phyloP scores from a whole-genome alignment of 345 rosid genomes.

The Draba incana region DNA sequence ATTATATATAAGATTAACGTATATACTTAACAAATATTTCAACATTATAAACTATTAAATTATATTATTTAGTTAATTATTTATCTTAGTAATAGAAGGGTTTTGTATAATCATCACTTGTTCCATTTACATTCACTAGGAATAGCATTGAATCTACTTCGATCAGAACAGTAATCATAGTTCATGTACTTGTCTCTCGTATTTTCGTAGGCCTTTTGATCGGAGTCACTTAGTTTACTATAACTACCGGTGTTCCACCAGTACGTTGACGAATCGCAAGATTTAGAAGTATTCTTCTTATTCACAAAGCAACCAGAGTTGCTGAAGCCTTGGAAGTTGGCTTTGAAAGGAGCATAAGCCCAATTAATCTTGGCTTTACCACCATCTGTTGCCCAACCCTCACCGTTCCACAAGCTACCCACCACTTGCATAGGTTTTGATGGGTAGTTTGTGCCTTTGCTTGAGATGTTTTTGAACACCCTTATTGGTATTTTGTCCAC shows the following conservation, averaged over 20 bases:
- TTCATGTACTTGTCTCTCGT: slow-evolving; percentile 1
- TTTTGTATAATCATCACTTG: neutral
- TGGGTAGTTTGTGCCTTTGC: neutral
- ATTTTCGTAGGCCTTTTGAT: neutral
- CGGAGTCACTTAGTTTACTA: neutral
- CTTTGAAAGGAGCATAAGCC: neutral
- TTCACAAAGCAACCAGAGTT: neutral
- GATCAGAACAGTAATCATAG: slow-evolving; percentile 5
- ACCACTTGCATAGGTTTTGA: neutral
- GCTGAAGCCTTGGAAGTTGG: slow-evolving; percentile 1
- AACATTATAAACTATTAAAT: no score
- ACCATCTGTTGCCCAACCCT: neutral
- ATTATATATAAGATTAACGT: no score
- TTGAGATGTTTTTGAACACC: neutral
- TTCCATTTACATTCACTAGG: slow-evolving; percentile 1
- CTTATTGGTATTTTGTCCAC: slow-evolving; percentile 10
- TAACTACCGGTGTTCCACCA: slow-evolving; percentile 6
- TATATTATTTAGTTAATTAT: no score
- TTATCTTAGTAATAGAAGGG: no score
- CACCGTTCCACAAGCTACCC: slow-evolving; percentile 13
- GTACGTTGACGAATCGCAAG: neutral
- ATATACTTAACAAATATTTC: no score
- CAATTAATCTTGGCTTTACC: neutral
- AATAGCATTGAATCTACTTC: neutral
- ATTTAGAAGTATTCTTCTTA: neutral